Evolutionary conservation across 2,329 filamentous ascomycete species (phyloP).

Genomic region (Phialophora verrucosa): DNA sequence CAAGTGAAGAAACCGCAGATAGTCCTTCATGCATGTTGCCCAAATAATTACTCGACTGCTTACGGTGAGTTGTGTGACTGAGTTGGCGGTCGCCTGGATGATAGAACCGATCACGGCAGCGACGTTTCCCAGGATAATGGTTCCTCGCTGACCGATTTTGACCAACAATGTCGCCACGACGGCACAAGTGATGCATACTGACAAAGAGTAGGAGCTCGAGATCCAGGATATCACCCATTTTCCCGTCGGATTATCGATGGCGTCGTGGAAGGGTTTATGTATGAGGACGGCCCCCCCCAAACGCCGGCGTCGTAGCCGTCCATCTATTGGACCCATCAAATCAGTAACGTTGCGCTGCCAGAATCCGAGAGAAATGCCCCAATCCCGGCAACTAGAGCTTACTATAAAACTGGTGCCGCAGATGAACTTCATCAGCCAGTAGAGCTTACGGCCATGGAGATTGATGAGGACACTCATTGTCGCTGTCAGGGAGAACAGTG

Average conservation of each 20-base stretch:
- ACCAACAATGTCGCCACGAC: conserved; percentile 40
- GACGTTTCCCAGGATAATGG: conserved; percentile 40
- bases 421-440: conserved; percentile 33
- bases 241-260: conserved; percentile 39
- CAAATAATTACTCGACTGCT: background rate
- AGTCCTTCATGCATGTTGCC: background rate
- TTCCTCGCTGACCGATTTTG: conserved; percentile 40
- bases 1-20: background rate
- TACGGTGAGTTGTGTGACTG: conserved; percentile 41
- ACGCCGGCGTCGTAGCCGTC: too few species aligned
- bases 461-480: conserved; percentile 16
- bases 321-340: too few species aligned
- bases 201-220: conserved; percentile 38
- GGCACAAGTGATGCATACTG: conserved; percentile 40
- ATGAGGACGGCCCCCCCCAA: too few species aligned
- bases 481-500: background rate
- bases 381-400: background rate
- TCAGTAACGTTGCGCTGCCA: background rate
- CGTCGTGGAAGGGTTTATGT: conserved; percentile 42
- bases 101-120: conserved; percentile 44
- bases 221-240: conserved; percentile 42
- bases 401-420: conserved; percentile 43
- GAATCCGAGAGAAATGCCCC: background rate
- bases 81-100: conserved; percentile 41
- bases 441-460: conserved; percentile 27